Conservation (phyloP, 768 basidiomycete species). For the Tricholoma matsutake region DNA sequence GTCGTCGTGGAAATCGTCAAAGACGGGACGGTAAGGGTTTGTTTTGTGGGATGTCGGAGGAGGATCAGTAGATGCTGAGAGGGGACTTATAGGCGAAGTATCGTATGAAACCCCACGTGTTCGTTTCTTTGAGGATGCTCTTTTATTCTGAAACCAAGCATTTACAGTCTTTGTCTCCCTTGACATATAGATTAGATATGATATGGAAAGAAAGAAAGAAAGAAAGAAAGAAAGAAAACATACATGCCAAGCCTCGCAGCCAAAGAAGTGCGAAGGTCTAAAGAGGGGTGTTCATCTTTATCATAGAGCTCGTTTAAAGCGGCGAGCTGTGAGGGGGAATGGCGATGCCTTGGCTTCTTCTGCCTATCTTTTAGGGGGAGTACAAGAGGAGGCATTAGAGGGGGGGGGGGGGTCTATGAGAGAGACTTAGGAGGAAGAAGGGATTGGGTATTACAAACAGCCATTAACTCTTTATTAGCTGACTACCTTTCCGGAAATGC, state of each 20-base stretch:
- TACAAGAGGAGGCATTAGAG: slow-evolving; percentile 26
- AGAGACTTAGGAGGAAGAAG: slow-evolving; percentile 21
- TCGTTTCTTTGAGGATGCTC: slow-evolving; percentile 77
- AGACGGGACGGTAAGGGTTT: slow-evolving; percentile 29
- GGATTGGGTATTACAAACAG: slow-evolving; percentile 21
- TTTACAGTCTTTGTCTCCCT: slow-evolving; percentile 86
- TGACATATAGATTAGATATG: slow-evolving; percentile 23
- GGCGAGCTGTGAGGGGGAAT: slow-evolving; percentile 66
- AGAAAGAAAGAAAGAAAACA: slow-evolving; percentile 29
- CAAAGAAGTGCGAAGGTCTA: slow-evolving; percentile 63
- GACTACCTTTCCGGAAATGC: not conserved
- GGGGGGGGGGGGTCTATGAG: too few species aligned
- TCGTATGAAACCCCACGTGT: slow-evolving; percentile 35
- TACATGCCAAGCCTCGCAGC: slow-evolving; percentile 77
- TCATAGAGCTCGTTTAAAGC: slow-evolving; percentile 80
- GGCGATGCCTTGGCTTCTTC: slow-evolving; percentile 81
- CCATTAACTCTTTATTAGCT: slow-evolving; percentile 5
- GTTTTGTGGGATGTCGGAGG: slow-evolving; percentile 28
- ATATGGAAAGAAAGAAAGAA: slow-evolving; percentile 14
- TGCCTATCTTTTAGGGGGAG: slow-evolving; percentile 38
- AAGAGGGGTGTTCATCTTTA: slow-evolving; percentile 68
- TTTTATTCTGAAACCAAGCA: slow-evolving; percentile 86
- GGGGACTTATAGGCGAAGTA: slow-evolving; percentile 31
- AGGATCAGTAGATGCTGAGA: slow-evolving; percentile 23
- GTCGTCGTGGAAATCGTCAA: slow-evolving; percentile 48